Conservation (phyloP, 805 yeast genomes). For the Candida insectalens region DNA sequence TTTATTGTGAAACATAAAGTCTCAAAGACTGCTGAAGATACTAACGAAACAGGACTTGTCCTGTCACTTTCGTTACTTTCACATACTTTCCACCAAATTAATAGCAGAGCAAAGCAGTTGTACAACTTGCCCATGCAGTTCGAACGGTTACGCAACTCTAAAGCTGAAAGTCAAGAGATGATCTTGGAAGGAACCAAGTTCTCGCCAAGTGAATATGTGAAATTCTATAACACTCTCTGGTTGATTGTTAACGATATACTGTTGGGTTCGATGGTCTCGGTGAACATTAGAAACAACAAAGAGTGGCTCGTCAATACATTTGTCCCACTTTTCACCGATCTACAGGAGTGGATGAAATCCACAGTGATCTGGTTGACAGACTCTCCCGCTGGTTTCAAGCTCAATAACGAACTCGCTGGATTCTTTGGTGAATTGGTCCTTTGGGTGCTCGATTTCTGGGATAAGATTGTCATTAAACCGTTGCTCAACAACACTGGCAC, state of each 20-base stretch:
- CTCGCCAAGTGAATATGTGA: slow-evolving; percentile 49
- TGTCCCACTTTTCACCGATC: slow-evolving; percentile 22
- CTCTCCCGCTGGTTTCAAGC: slow-evolving; percentile 90
- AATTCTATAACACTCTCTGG: slow-evolving; percentile 85
- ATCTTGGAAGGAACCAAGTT: slow-evolving; percentile 29
- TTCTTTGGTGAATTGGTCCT: slow-evolving; percentile 80
- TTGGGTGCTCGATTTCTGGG: slow-evolving; percentile 78
- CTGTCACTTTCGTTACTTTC: slow-evolving; percentile 6
- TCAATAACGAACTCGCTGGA: slow-evolving; percentile 74
- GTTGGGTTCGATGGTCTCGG: slow-evolving; percentile 55
- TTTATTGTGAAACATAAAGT: slow-evolving; percentile 3
- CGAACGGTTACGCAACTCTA: slow-evolving; percentile 33
- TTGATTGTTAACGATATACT: slow-evolving; percentile 72
- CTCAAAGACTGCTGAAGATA: neutral
- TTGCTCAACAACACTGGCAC: slow-evolving; percentile 8
- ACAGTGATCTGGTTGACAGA: slow-evolving; percentile 68
- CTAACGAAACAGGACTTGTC: neutral
- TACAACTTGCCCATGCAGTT: slow-evolving; percentile 77
- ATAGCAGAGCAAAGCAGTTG: slow-evolving; percentile 65
- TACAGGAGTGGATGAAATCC: slow-evolving; percentile 20
- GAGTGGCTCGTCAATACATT: slow-evolving; percentile 5
- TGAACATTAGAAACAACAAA: slow-evolving; percentile 25
- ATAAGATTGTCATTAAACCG: slow-evolving; percentile 10
- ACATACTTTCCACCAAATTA: slow-evolving; percentile 62
- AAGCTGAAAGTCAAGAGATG: slow-evolving; percentile 30